Evolutionary conservation across 2,329 filamentous ascomycete genomes (phyloP).

Genomic region (Blumeria graminis): DNA sequence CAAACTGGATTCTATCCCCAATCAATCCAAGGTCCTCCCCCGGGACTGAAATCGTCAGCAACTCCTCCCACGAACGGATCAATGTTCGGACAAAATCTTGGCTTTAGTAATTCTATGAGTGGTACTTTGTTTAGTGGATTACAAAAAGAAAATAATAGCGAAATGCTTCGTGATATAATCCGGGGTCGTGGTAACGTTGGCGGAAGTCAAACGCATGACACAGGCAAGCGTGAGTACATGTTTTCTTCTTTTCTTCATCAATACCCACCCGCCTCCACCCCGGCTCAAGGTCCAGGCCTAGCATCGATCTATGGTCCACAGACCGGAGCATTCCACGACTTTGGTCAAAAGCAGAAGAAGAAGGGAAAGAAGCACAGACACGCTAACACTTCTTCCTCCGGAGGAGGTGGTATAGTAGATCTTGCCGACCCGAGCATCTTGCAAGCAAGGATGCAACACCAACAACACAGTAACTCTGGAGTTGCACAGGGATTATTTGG

Average conservation of each 20-base stretch:
- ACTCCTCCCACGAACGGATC: conserved; percentile 59
- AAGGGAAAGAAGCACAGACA: conserved; percentile 99
- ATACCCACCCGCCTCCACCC: conserved; percentile 60
- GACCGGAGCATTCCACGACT: conserved; percentile 71
- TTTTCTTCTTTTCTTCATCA: conserved; percentile 80
- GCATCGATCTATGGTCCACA: conserved; percentile 77
- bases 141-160: conserved; percentile 49
- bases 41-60: conserved; percentile 80
- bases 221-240: conserved; percentile 95
- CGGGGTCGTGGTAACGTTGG: conserved; percentile 39
- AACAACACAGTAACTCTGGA: conserved; percentile 57
- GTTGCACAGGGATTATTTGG: conserved; percentile 76
- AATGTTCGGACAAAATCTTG: conserved; percentile 83
- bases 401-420: conserved; percentile 98
- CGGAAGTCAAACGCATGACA: conserved; percentile 52
- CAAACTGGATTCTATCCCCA: conserved; percentile 50
- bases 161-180: conserved; percentile 63
- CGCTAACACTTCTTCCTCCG: conserved; percentile 99
- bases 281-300: conserved; percentile 72
- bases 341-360: conserved; percentile 95
- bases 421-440: conserved; percentile 99
- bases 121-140: conserved; percentile 36
- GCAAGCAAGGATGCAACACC: conserved; percentile 88
- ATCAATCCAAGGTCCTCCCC: conserved; percentile 78
- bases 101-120: conserved; percentile 45